A percentile compares a stretch with the other conserved stretches of the same genome.
Evolutionary conservation across 2,329 filamentous ascomycete genomes (phyloP).

Genomic region (Fonsecaea multimorphosa): DNA sequence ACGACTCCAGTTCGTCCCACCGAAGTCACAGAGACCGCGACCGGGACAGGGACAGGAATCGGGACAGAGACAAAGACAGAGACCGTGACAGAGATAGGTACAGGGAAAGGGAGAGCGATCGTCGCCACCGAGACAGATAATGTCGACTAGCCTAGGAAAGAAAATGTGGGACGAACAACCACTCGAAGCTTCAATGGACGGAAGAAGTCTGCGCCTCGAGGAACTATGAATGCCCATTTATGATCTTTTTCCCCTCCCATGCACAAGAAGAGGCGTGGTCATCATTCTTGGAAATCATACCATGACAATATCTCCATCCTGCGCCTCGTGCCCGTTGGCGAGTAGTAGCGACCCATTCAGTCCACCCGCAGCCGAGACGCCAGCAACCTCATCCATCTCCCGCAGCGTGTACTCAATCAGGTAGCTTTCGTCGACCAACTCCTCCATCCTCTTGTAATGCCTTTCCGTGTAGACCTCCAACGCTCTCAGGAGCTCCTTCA

Average conservation of each 20-base stretch:
- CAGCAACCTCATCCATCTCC: conserved; percentile 81
- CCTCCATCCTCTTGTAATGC: conserved; percentile 88
- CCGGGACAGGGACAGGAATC: conserved; percentile 37
- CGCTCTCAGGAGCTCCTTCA: conserved; percentile 87
- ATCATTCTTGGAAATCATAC: conserved; percentile 13
- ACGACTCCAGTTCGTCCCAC: conserved; percentile 38
- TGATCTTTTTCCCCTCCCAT: too few species aligned
- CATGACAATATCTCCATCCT: conserved; percentile 29
- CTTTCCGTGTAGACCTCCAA: conserved; percentile 88
- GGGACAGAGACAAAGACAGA: conserved; percentile 36
- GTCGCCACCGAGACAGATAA: conserved; percentile 39
- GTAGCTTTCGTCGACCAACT: conserved; percentile 91
- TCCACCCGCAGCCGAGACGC: conserved; percentile 39
- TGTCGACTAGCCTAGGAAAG: background rate
- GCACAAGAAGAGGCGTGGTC: too few species aligned
- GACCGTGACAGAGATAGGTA: conserved; percentile 36
- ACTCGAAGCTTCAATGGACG: background rate
- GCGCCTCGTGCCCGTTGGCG: conserved; percentile 17
- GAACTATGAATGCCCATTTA: background rate
- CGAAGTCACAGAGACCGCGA: conserved; percentile 41
- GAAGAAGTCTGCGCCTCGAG: background rate
- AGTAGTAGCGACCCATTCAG: conserved; percentile 19
- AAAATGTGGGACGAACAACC: background rate
- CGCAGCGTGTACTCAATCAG: conserved; percentile 89
- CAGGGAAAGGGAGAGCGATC: conserved; percentile 33